phyloP scores from a whole-genome alignment of 352 stramenopile genomes.

The Globisporangium carolinianum region DNA sequence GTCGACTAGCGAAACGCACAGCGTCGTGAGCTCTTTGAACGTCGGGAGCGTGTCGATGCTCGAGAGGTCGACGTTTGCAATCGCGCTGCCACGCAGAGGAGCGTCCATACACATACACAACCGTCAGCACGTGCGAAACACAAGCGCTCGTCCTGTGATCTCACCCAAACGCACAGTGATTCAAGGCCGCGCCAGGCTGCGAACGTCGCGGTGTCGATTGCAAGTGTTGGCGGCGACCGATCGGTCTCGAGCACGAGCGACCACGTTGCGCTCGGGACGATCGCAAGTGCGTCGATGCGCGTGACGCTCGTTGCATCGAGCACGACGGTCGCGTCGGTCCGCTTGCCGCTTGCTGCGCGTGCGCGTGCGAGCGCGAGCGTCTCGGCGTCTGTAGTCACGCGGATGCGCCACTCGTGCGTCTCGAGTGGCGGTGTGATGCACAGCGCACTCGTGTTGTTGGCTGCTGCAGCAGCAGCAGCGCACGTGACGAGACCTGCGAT shows the following conservation, averaged over 20 bases:
- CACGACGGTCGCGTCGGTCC: neutral
- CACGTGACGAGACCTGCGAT: slow-evolving; percentile 3
- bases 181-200: slow-evolving; percentile 7
- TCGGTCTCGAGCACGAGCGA: slow-evolving; percentile 6
- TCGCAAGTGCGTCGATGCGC: neutral
- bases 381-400: slow-evolving; percentile 5
- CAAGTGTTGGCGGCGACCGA: slow-evolving; percentile 2
- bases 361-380: slow-evolving; percentile 4
- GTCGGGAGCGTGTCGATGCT: neutral
- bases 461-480: neutral
- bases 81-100: neutral
- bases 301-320: slow-evolving; percentile 7
- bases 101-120: neutral
- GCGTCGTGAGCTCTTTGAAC: slow-evolving; percentile 6
- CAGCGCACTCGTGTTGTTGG: neutral
- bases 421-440: slow-evolving; percentile 5
- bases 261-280: slow-evolving; percentile 3
- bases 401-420: slow-evolving; percentile 7
- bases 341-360: neutral
- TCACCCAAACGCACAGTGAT: slow-evolving; percentile 6
- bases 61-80: slow-evolving; percentile 14
- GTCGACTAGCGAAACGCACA: slow-evolving; percentile 2
- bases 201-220: slow-evolving; percentile 1
- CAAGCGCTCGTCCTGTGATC: neutral
- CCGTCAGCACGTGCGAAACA: neutral